These are phyloP conservation scores for Acorus calamus DNA, from an alignment of 106 monocot genomes.

Conservation along the genomic window DNA sequence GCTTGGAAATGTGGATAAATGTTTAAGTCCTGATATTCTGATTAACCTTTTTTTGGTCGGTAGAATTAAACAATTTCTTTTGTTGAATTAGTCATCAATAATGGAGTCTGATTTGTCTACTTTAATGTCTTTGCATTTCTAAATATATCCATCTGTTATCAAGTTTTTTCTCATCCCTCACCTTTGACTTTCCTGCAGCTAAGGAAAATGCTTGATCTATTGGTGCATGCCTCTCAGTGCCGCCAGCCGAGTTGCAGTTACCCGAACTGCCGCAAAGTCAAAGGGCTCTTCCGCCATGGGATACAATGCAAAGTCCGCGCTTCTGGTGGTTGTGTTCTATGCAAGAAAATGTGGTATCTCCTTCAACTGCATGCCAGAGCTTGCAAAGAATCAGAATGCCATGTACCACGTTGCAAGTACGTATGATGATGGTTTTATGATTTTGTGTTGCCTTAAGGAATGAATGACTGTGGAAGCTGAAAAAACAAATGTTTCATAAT, in stretches of 20 bases:
- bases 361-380: conserved; percentile 89
- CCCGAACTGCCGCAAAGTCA: conserved; percentile 89
- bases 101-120: no score
- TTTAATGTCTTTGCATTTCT: no score
- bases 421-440: not conserved
- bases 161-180: not conserved
- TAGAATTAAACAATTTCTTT: no score
- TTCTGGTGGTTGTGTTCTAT: conserved; percentile 68
- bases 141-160: no score
- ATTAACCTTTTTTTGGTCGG: no score
- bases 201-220: conserved; percentile 86
- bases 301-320: conserved; percentile 59
- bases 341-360: conserved; percentile 96
- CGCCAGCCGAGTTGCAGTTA: conserved; percentile 64
- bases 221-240: conserved; percentile 93
- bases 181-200: conserved; percentile 46
- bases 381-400: conserved; percentile 79
- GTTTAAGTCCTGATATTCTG: no score
- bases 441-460: no score
- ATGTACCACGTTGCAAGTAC: conserved; percentile 85
- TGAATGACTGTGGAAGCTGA: no score
- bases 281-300: conserved; percentile 91
- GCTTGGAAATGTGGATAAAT: no score
- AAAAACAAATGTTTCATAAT: no score
- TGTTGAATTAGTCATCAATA: no score